Evolutionary conservation across 192 early-diverging fungal species (phyloP).

Genomic region (Coemansia sp.): DNA sequence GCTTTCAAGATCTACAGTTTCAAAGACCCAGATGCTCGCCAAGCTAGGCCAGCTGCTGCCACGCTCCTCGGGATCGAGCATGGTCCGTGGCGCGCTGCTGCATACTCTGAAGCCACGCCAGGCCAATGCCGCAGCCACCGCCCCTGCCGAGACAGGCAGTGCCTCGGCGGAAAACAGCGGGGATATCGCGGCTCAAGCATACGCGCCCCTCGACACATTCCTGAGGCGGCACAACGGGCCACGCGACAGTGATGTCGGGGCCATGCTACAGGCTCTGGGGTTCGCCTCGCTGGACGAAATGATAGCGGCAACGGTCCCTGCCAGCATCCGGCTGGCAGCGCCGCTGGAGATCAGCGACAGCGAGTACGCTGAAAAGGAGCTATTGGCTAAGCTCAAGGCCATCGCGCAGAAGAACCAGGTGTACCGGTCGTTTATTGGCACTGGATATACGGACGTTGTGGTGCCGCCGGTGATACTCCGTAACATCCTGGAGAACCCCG

Average conservation of each 20-base stretch:
- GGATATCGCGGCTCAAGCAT: conserved; percentile 23
- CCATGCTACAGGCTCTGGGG: conserved; percentile 82
- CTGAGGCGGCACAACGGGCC: conserved; percentile 88
- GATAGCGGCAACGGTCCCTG: conserved; percentile 79
- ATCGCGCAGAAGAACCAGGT: conserved; percentile 93
- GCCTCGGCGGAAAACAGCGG: background rate
- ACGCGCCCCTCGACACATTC: conserved; percentile 67
- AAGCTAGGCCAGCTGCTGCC: conserved; percentile 8
- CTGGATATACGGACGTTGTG: conserved; percentile 90
- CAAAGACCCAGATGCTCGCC: conserved; percentile 36
- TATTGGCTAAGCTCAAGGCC: conserved; percentile 75
- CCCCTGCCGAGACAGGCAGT: background rate
- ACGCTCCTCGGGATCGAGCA: conserved; percentile 12
- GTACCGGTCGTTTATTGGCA: conserved; percentile 90
- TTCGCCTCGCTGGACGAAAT: conserved; percentile 79
- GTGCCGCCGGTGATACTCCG: conserved; percentile 94
- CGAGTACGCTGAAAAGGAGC: conserved; percentile 78
- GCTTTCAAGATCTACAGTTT: conserved; percentile 42
- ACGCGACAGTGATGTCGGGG: conserved; percentile 65
- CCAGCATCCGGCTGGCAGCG: conserved; percentile 69
- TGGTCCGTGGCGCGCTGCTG: conserved; percentile 40
- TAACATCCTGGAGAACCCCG: conserved; percentile 97
- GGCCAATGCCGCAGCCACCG: conserved; percentile 21
- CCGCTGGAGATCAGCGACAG: conserved; percentile 72
- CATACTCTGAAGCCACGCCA: conserved; percentile 51